Evolutionary conservation across 306 rosid species (phyloP).

Genomic region (Betula pendula): DNA sequence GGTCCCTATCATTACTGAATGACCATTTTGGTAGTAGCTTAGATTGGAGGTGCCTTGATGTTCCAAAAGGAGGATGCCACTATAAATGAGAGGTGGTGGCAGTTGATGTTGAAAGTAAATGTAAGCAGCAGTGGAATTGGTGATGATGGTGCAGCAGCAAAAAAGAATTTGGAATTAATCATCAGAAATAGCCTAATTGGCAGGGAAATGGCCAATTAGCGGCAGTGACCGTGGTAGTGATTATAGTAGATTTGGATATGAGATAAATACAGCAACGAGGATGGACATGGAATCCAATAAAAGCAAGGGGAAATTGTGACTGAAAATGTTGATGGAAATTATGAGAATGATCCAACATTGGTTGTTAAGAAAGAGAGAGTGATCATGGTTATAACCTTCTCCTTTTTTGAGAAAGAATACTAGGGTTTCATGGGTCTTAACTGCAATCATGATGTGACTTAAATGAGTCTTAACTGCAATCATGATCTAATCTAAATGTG

Average conservation of each 20-base stretch:
- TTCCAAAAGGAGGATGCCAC: slow-evolving; percentile 5
- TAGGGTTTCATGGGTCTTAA: neutral
- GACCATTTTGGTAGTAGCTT: neutral
- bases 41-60: slow-evolving; percentile 15
- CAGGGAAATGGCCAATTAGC: neutral
- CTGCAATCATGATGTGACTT: neutral
- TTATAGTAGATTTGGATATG: neutral
- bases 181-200: neutral
- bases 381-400: neutral
- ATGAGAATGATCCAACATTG: neutral
- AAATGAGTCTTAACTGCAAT: neutral
- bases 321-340: neutral
- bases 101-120: neutral
- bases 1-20: too few relatives aligned
- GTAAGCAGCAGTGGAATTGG: neutral
- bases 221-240: neutral
- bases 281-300: neutral
- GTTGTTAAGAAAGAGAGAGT: neutral
- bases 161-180: neutral
- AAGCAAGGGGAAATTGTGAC: neutral
- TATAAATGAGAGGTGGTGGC: slow-evolving; percentile 8
- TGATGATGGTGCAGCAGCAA: neutral
- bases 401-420: neutral
- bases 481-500: neutral
- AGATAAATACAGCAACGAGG: neutral